These are phyloP conservation scores for Pelargonium australe DNA, from an alignment of 441 rosid genomes.

Conservation along the genomic window DNA sequence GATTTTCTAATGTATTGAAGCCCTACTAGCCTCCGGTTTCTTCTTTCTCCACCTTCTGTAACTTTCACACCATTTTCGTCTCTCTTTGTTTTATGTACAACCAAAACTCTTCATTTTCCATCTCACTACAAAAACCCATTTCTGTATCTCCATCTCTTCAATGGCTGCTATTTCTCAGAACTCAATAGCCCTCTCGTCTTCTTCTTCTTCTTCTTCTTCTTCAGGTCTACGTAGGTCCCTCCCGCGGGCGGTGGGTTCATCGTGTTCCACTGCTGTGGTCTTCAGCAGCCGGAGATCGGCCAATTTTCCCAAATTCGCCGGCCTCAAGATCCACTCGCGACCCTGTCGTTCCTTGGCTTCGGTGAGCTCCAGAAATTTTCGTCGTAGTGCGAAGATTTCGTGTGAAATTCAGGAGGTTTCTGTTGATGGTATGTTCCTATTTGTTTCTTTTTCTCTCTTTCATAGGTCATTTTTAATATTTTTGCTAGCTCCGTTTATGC, in stretches of 20 bases:
- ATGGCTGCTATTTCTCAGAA: slow-evolving; percentile 26
- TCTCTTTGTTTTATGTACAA: background rate
- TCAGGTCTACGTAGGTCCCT: slow-evolving; percentile 20
- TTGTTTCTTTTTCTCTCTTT: background rate
- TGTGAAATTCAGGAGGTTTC: slow-evolving; percentile 58
- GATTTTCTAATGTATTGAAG: too few species aligned
- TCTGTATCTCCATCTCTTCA: slow-evolving; percentile 14
- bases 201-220: slow-evolving; percentile 11
- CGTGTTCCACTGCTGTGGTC: slow-evolving; percentile 19
- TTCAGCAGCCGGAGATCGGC: slow-evolving; percentile 19
- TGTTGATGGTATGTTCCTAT: slow-evolving; percentile 36
- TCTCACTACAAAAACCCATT: background rate
- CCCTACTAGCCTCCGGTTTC: too few species aligned
- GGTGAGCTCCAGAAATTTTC: slow-evolving; percentile 20
- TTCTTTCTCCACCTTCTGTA: background rate
- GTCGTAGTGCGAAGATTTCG: slow-evolving; percentile 29
- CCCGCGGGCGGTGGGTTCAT: slow-evolving; percentile 25
- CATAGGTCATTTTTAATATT: background rate
- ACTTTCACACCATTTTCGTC: background rate
- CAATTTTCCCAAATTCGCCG: slow-evolving; percentile 36
- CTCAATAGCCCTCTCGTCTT: slow-evolving; percentile 29
- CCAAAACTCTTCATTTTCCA: background rate
- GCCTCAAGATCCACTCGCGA: slow-evolving; percentile 36
- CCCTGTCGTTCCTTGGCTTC: slow-evolving; percentile 21
- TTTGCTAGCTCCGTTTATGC: too few species aligned